A percentile compares a stretch with the other conserved stretches of the same genome.
Conservation (phyloP, 345 rosid genomes). For the Durio zibethinus region DNA sequence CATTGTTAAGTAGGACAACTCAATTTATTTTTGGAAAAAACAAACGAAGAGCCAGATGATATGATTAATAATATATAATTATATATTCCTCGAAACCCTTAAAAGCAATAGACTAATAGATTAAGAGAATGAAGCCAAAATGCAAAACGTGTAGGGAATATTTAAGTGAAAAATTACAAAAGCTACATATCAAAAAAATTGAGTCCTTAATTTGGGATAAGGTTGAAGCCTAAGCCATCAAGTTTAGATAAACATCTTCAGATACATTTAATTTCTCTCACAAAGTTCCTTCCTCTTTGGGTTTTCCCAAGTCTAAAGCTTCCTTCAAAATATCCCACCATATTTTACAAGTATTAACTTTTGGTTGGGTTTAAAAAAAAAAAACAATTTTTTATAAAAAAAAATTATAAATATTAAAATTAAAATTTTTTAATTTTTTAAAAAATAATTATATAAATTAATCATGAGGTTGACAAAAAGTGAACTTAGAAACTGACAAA, state of each 20-base stretch:
- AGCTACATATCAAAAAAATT: not conserved
- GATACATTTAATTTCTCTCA: not conserved
- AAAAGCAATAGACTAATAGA: not conserved
- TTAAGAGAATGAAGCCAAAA: not conserved
- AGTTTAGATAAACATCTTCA: not conserved
- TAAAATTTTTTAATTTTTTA: no score
- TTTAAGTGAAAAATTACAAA: not conserved
- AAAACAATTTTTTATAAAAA: no score
- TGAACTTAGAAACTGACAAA: not conserved
- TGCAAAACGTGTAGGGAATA: not conserved
- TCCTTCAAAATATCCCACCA: not conserved
- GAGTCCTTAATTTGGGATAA: not conserved
- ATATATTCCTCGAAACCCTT: not conserved
- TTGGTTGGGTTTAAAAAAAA: not conserved
- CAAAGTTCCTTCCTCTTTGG: not conserved
- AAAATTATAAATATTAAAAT: no score
- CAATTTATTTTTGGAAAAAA: no score
- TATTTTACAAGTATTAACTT: not conserved
- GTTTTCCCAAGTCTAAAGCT: not conserved
- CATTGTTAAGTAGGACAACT: no score
- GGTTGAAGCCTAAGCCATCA: not conserved
- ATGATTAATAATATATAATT: not conserved
- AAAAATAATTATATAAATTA: no score
- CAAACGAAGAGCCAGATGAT: no score
- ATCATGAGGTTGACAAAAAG: no score